Conservation (phyloP, 2,329 filamentous ascomycete species). For the Epicoccum nigrum region DNA sequence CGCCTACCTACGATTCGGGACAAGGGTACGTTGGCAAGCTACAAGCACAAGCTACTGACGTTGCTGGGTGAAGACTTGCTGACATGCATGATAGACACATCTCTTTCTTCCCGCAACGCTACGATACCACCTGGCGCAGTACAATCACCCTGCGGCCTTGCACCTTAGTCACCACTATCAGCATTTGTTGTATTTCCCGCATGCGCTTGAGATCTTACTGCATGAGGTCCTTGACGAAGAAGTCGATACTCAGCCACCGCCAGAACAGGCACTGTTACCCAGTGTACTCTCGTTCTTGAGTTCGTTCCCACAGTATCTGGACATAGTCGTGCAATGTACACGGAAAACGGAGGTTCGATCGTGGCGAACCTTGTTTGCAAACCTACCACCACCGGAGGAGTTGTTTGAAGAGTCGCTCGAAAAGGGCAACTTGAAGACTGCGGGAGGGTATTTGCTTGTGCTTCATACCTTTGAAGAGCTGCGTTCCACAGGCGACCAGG, state of each 20-base stretch:
- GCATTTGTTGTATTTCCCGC: conserved; percentile 86
- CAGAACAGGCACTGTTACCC: conserved; percentile 57
- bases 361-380: conserved; percentile 91
- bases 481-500: conserved; percentile 72
- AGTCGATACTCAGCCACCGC: conserved; percentile 69
- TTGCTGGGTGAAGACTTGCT: conserved; percentile 18
- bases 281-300: conserved; percentile 61
- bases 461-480: conserved; percentile 76
- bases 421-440: conserved; percentile 87
- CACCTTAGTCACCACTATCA: conserved; percentile 85
- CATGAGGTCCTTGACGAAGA: conserved; percentile 95
- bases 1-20: conserved; percentile 85
- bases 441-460: conserved; percentile 93
- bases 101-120: conserved; percentile 90
- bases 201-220: conserved; percentile 88
- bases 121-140: conserved; percentile 75
- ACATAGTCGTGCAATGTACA: conserved; percentile 95
- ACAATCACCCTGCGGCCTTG: conserved; percentile 80
- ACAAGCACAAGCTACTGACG: conserved; percentile 3
- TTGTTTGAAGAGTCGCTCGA: conserved; percentile 92
- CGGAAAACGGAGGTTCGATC: conserved; percentile 95
- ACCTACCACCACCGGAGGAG: conserved; percentile 86
- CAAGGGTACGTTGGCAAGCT: conserved; percentile 67
- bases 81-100: conserved; percentile 69
- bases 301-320: conserved; percentile 77